Percentiles rank a stretch among this genome's conserved stretches.
Conservation (phyloP, 176 grass and related monocot genomes). For the Oryza brachyantha region DNA sequence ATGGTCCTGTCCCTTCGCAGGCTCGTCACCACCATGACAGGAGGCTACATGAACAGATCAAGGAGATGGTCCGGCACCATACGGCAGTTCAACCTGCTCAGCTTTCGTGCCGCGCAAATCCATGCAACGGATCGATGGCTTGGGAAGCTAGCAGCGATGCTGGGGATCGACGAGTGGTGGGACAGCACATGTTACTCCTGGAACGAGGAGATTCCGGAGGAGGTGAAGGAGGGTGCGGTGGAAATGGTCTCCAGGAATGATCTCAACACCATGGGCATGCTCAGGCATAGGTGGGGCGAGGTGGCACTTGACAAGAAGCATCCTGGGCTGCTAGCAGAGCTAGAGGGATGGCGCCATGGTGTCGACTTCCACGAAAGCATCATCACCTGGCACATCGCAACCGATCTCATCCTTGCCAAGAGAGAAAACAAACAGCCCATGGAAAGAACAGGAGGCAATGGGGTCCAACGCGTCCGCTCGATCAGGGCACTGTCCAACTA, state of each 20-base stretch:
- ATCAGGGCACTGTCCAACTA: slow-evolving; percentile 7
- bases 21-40: neutral
- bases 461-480: no score
- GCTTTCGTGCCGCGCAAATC: neutral
- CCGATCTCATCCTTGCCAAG: neutral
- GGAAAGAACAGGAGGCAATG: neutral
- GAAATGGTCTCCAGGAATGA: neutral
- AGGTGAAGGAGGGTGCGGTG: neutral
- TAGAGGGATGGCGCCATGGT: neutral
- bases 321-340: neutral
- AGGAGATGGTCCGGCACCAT: slow-evolving; percentile 16
- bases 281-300: slow-evolving; percentile 1
- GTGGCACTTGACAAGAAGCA: neutral
- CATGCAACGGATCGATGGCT: neutral
- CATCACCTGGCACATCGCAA: slow-evolving; percentile 16
- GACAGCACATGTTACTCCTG: neutral
- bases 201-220: neutral
- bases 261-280: slow-evolving; percentile 4
- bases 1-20: neutral
- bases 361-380: slow-evolving; percentile 17
- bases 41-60: neutral
- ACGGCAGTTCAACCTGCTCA: slow-evolving; percentile 13
- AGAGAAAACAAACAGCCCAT: no score
- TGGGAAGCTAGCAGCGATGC: neutral
- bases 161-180: neutral